A percentile compares a stretch with the other conserved stretches of the same genome.
Conservation (phyloP, 768 basidiomycete genomes). For the Coprinopsis strossmayeri region DNA sequence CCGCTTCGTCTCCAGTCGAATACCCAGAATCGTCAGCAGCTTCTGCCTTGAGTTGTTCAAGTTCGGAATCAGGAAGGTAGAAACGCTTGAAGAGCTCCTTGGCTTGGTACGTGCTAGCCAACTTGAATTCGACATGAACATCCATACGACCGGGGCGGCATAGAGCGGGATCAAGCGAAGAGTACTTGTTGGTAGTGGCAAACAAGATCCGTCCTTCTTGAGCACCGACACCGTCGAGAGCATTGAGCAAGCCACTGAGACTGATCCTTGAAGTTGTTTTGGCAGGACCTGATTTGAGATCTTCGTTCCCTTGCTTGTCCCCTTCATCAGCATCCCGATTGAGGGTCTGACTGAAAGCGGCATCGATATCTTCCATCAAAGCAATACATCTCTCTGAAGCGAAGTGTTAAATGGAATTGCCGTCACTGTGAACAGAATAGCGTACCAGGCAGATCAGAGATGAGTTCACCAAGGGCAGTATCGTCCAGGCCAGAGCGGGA, state of each 20-base stretch:
- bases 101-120: constrained; percentile 67
- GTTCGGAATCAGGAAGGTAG: constrained; percentile 42
- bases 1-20: constrained; percentile 8
- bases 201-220: constrained; percentile 57
- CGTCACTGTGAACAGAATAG: too few relatives aligned
- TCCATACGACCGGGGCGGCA: constrained; percentile 79
- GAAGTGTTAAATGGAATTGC: too few relatives aligned
- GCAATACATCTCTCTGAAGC: constrained; percentile 57
- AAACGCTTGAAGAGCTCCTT: constrained; percentile 61
- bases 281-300: not conserved
- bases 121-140: constrained; percentile 67
- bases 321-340: constrained; percentile 30
- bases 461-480: constrained; percentile 45
- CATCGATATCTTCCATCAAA: constrained; percentile 83
- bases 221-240: constrained; percentile 52
- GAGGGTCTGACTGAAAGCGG: constrained; percentile 49
- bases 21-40: constrained; percentile 2
- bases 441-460: constrained; percentile 53
- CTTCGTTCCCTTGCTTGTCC: not conserved
- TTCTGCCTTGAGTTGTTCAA: constrained; percentile 13
- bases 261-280: constrained; percentile 25
- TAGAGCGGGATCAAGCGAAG: constrained; percentile 64
- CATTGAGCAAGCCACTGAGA: constrained; percentile 48
- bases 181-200: constrained; percentile 67
- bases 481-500: constrained; percentile 62